Percentiles rank a stretch among this genome's conserved stretches.
These are phyloP conservation scores for Dactylellina parvicollis DNA, from an alignment of 2,329 filamentous ascomycete species.

Conservation along the genomic window DNA sequence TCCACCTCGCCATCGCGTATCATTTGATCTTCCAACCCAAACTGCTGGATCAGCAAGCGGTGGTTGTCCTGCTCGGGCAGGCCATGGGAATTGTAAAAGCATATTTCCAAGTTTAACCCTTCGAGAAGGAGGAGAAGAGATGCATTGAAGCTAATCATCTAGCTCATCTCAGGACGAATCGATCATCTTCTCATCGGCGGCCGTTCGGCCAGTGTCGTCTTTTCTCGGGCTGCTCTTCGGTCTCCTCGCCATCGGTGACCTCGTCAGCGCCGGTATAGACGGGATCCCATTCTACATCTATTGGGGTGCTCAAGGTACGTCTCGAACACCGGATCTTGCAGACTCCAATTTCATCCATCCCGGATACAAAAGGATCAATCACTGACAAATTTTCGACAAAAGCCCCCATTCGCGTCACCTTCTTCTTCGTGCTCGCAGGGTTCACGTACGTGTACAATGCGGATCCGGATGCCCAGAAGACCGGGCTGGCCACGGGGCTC, in stretches of 20 bases:
- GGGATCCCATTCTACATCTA: constrained; percentile 48
- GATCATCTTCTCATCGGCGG: constrained; percentile 27
- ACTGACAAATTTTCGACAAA: not conserved
- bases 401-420: constrained; percentile 41
- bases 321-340: not conserved
- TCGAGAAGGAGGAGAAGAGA: no score
- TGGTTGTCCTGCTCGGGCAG: constrained; percentile 39
- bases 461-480: constrained; percentile 11
- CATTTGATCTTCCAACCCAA: constrained; percentile 45
- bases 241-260: constrained; percentile 27
- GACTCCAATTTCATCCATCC: no score
- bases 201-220: constrained; percentile 36
- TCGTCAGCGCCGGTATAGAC: constrained; percentile 36
- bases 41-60: constrained; percentile 34
- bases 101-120: not conserved
- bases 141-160: not conserved
- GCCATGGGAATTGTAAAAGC: constrained; percentile 47
- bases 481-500: constrained; percentile 19
- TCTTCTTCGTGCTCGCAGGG: constrained; percentile 46
- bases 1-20: constrained; percentile 48
- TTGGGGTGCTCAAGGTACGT: constrained; percentile 42
- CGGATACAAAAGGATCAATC: no score
- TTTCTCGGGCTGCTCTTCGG: constrained; percentile 45
- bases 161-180: constrained; percentile 19
- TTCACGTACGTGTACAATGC: constrained; percentile 46